Evolutionary conservation across 1,139 yeast genomes (phyloP), one percentile per base, ranked within the genome.

Genomic region (Yamadazyma kanchanaburiensis): DNA sequence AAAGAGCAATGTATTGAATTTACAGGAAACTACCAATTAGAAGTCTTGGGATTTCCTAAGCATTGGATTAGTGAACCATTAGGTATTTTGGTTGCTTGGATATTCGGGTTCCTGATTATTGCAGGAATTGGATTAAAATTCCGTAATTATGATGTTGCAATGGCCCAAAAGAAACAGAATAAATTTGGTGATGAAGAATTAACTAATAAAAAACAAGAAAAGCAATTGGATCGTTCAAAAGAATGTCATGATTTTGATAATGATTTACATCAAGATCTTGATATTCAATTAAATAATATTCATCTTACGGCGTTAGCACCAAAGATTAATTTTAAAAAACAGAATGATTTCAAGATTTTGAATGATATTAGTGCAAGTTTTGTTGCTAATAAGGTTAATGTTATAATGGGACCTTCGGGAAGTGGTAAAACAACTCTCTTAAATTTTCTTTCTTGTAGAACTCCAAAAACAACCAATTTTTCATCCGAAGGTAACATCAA

Each of bases 361-460:
- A 53, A 71, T 22, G 59, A 70, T 13, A 58, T 85, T 6, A 59
- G 66, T 37, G 87, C 88, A 0, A 47, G 49, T 5, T 85, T 86
- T 52, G 56, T 63, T 23, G 75, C 84, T 3, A 54, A 82, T 4
- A 65, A 75, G 26, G 66, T 86, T n/a, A 86, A 85, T 55, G 91
- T 84, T 0, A 83, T 86, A 21, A 77, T 86, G 82, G 95, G 95
- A 0, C 95, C 95, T 0, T 83, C 94, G 2, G 95, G 95, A 0
- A 78, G 88, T 5, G 95, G 95, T 3, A 86, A 86, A 49, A 80
- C 94, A 0, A 80, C 94, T 0, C 54, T 85, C 18, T 58, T 86
- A 34, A 85, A 82, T 45, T 61, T 70, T 28, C 60, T 86, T 24
- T 79, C 94, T 10, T 77, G 80, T 14, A 63, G 94, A 35, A 52